A percentile compares a stretch with the other conserved stretches of the same genome.
Evolutionary conservation across 352 stramenopile genomes (phyloP).

Genomic region (Globisporangium ultimum): DNA sequence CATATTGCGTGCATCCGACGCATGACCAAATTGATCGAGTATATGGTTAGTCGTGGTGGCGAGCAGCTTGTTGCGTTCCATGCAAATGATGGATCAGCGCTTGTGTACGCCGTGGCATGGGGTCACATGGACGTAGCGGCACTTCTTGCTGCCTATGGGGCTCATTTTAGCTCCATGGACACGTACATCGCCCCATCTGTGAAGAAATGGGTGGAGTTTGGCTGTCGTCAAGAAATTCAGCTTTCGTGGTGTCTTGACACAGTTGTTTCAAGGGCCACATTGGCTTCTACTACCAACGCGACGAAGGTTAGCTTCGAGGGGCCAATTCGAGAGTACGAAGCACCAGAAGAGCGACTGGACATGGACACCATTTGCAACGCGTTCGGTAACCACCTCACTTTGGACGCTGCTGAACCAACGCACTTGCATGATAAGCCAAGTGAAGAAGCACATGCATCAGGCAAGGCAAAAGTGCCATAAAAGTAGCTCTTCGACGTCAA

Average conservation of each 20-base stretch:
- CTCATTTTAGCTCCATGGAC: constrained; percentile 46
- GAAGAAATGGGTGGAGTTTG: constrained; percentile 65
- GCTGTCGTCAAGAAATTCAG: constrained; percentile 29
- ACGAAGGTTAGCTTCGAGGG: constrained; percentile 19
- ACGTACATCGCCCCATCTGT: constrained; percentile 46
- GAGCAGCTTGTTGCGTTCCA: constrained; percentile 57
- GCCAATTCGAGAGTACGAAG: constrained; percentile 26
- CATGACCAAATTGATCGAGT: constrained; percentile 32
- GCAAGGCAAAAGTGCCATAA: not conserved
- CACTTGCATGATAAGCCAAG: not conserved
- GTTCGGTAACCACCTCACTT: constrained; percentile 6
- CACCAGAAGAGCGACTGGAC: constrained; percentile 11
- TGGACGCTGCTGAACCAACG: no score
- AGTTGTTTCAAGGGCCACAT: not conserved
- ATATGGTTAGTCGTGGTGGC: constrained; percentile 52
- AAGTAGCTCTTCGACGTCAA: not conserved
- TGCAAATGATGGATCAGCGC: constrained; percentile 51
- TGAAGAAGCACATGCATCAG: no score
- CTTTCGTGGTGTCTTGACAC: constrained; percentile 14
- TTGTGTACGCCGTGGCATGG: constrained; percentile 67
- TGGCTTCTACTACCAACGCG: not conserved
- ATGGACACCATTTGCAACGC: constrained; percentile 21
- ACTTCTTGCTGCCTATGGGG: constrained; percentile 37
- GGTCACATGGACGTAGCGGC: constrained; percentile 32
- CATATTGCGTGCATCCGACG: constrained; percentile 61